phyloP scores from a whole-genome alignment of 1,139 yeast species.

The Magnusiomyces ingens region DNA sequence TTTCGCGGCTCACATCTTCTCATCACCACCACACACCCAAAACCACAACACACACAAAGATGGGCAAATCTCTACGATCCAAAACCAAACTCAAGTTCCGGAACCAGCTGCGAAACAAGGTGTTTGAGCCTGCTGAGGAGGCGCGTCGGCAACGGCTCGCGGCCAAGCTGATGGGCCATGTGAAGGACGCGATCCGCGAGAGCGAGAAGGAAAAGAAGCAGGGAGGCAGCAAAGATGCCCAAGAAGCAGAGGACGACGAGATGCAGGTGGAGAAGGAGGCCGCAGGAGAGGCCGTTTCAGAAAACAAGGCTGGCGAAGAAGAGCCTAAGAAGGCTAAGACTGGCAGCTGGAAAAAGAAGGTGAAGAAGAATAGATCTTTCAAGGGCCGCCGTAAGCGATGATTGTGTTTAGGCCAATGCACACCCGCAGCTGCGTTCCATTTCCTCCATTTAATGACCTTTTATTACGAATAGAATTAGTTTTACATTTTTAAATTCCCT shows the following conservation, averaged over 20 bases:
- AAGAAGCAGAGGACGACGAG: not conserved
- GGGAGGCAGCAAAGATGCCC: not conserved
- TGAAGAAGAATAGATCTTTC: slow-evolving; percentile 3
- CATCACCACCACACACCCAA: too few species aligned
- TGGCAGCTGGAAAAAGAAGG: slow-evolving; percentile 4
- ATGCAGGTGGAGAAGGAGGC: not conserved
- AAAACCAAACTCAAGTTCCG: slow-evolving; percentile 3
- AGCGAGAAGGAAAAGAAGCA: not conserved
- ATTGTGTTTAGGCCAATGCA: not conserved
- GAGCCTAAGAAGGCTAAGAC: not conserved
- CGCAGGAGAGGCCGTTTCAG: not conserved
- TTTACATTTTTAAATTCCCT: not conserved
- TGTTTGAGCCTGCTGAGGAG: slow-evolving; percentile 4
- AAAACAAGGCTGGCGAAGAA: not conserved
- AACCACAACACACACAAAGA: not conserved
- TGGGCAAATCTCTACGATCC: slow-evolving; percentile 5
- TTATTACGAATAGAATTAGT: not conserved
- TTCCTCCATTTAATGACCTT: not conserved
- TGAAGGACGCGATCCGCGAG: not conserved
- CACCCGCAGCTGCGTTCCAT: not conserved
- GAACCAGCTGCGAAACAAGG: not conserved
- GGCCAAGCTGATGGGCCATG: slow-evolving; percentile 3
- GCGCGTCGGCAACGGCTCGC: slow-evolving; percentile 5
- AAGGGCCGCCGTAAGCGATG: slow-evolving; percentile 3
- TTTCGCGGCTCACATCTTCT: too few species aligned